These are phyloP conservation scores for Ustilago tritici DNA, from an alignment of 1,284 basidiomycete species.

Conservation along the genomic window DNA sequence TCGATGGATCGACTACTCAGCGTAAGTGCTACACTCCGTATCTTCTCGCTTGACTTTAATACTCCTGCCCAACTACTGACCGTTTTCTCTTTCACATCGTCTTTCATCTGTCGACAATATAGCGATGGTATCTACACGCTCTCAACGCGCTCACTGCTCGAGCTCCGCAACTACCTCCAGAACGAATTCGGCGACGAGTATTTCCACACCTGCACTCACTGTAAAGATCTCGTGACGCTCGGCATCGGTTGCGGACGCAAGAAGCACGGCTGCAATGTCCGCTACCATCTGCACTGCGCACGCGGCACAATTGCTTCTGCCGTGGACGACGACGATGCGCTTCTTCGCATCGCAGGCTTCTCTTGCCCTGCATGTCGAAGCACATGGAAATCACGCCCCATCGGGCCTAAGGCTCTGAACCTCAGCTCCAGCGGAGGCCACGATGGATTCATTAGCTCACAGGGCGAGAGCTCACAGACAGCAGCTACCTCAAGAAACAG, in stretches of 20 bases:
- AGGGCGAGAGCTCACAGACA: conserved; percentile 12
- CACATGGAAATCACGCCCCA: conserved; percentile 38
- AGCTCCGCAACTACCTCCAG: conserved; percentile 80
- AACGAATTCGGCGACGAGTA: conserved; percentile 76
- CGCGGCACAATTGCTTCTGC: conserved; percentile 22
- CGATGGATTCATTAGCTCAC: conserved; percentile 16
- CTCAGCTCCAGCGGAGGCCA: conserved; percentile 3
- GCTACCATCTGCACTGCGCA: conserved; percentile 47
- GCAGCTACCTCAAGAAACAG: conserved; percentile 7
- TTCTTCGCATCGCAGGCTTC: conserved; percentile 22
- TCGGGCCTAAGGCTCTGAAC: conserved; percentile 36
- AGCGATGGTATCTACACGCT: conserved; percentile 78
- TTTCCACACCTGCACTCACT: conserved; percentile 79
- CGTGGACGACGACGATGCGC: conserved; percentile 28
- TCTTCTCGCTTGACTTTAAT: neutral
- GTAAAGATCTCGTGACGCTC: conserved; percentile 75
- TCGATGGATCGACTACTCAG: conserved; percentile 82
- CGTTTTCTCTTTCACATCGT: neutral
- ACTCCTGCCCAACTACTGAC: neutral
- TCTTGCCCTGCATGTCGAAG: conserved; percentile 20
- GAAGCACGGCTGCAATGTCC: conserved; percentile 13
- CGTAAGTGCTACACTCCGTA: neutral
- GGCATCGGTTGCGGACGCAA: conserved; percentile 31
- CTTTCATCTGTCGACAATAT: neutral
- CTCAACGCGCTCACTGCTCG: conserved; percentile 79